Percentiles rank a stretch among this genome's conserved stretches.
These are phyloP conservation scores for Lathyrus aphaca DNA, from an alignment of 306 rosid species.

Conservation along the genomic window DNA sequence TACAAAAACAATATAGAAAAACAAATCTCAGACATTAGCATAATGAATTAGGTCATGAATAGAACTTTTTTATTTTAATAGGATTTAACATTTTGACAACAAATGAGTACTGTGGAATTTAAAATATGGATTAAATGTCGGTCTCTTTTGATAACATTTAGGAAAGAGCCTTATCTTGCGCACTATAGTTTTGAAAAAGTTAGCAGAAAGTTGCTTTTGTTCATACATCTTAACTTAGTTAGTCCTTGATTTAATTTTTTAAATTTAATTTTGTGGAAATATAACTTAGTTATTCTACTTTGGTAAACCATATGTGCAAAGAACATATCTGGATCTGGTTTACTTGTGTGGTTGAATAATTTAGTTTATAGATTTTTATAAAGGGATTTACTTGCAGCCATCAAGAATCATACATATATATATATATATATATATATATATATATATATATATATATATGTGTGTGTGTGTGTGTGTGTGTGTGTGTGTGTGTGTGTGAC, in stretches of 20 bases:
- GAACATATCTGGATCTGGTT: background rate
- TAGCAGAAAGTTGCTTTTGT: constrained; percentile 3
- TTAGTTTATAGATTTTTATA: no score
- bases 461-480: no score
- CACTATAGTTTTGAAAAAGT: background rate
- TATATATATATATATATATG: no score
- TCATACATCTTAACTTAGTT: constrained; percentile 22
- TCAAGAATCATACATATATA: no score
- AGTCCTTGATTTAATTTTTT: background rate
- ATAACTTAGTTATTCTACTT: background rate
- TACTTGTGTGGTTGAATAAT: background rate
- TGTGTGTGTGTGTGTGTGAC: no score
- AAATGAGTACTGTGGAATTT: constrained; percentile 7
- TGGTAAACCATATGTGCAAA: background rate
- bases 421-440: no score
- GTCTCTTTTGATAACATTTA: constrained; percentile 26
- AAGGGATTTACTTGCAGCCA: no score
- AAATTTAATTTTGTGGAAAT: constrained; percentile 9
- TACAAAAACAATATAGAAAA: constrained; percentile 3
- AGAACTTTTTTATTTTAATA: constrained; percentile 19
- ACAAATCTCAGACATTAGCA: background rate
- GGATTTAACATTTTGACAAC: constrained; percentile 2
- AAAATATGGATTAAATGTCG: constrained; percentile 7
- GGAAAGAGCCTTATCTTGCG: constrained; percentile 32
- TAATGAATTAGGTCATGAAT: constrained; percentile 45